These are phyloP conservation scores for Harringtonia lauricola DNA, from an alignment of 2,329 filamentous ascomycete species.

Conservation along the genomic window DNA sequence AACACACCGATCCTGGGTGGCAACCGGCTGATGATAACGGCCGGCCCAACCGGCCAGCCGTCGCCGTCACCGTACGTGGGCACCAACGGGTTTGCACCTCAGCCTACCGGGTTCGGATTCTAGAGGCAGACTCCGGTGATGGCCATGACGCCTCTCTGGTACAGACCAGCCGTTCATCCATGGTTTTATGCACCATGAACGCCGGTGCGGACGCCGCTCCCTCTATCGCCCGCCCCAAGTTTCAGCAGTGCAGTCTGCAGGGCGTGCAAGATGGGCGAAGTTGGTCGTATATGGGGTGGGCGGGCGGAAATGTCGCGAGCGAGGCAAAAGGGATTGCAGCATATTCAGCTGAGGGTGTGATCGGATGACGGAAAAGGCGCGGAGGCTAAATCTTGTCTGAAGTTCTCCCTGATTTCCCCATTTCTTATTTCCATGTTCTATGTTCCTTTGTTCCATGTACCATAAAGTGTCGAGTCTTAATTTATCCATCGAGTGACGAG, in stretches of 20 bases:
- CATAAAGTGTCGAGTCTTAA: conserved; percentile 5
- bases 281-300: neutral
- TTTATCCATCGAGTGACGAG: neutral
- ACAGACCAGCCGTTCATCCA: neutral
- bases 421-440: neutral
- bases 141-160: neutral
- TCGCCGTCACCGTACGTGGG: conserved; percentile 64
- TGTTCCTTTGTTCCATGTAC: conserved; percentile 7
- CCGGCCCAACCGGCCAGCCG: conserved; percentile 56
- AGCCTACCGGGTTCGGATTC: conserved; percentile 69
- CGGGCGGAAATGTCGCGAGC: neutral
- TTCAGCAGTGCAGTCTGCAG: neutral
- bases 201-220: no score
- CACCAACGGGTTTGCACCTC: conserved; percentile 79
- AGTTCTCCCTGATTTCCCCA: neutral
- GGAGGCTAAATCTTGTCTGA: conserved; percentile 2
- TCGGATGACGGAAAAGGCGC: neutral
- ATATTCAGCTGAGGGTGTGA: neutral
- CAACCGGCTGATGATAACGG: conserved; percentile 88
- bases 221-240: neutral
- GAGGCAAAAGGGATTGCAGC: neutral
- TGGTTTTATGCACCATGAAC: neutral
- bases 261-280: neutral
- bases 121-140: conserved; percentile 26
- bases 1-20: conserved; percentile 87